Evolutionary conservation across 768 basidiomycete genomes (phyloP).

Genomic region (Psilocybe azurescens): DNA sequence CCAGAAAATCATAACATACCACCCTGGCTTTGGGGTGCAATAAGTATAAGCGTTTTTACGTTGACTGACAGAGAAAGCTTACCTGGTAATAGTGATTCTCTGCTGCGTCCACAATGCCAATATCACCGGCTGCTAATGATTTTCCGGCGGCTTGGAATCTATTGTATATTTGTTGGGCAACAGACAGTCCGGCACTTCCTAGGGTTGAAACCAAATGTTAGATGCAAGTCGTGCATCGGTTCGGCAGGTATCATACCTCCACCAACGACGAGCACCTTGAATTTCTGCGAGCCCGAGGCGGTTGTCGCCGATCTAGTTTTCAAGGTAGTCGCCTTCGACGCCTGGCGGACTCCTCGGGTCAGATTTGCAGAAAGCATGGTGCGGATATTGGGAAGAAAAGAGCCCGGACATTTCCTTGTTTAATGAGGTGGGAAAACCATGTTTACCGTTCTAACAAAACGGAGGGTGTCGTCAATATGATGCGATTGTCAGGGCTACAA

Average conservation of each 20-base stretch:
- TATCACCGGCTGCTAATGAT: conserved; percentile 71
- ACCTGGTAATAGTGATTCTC: conserved; percentile 88
- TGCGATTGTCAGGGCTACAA: conserved; percentile 26
- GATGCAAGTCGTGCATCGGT: conserved; percentile 2
- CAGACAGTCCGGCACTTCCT: conserved; percentile 85
- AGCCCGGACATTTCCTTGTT: background rate
- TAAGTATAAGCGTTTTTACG: conserved; percentile 1
- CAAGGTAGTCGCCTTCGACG: conserved; percentile 8
- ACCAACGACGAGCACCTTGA: conserved; percentile 87
- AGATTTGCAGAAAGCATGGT: conserved; percentile 21
- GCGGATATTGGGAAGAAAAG: conserved; percentile 6
- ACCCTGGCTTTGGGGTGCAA: conserved; percentile 71
- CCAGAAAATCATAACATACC: conserved; percentile 53
- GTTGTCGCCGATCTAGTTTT: conserved; percentile 41
- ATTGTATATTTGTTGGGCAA: conserved; percentile 88
- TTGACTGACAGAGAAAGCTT: conserved; percentile 4
- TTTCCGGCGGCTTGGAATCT: conserved; percentile 76
- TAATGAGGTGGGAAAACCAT: conserved; percentile 3
- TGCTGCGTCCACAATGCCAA: conserved; percentile 85
- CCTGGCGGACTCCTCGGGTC: conserved; percentile 17
- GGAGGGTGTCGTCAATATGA: conserved; percentile 11
- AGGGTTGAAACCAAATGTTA: conserved; percentile 14
- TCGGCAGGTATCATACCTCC: conserved; percentile 60
- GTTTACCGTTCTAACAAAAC: background rate
- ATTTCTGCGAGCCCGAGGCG: conserved; percentile 53